Evolutionary conservation across 805 yeast species (phyloP), one percentile per base, ranked within the genome.

Genomic region (Zygosaccharomyces kombuchaensis): DNA sequence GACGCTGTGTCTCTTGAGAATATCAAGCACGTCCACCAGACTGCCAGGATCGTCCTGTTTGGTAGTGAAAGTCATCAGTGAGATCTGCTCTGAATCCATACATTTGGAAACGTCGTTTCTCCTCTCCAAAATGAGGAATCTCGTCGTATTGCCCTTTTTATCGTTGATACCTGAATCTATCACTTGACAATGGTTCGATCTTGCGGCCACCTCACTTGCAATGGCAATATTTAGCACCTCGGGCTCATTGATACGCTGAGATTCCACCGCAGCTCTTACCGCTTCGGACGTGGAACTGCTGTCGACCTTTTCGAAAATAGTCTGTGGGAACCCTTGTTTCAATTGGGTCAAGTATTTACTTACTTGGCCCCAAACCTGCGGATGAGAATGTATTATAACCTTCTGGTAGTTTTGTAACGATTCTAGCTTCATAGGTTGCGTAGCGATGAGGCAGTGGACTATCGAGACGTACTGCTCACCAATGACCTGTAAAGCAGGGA

Each of bases 321-420:
- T 50, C 2, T 43, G 34, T 12, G 68, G 65, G 31, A 69, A 63
- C 37, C 58, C 59, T 10, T 60, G 45, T 34, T 59, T 47, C 59
- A 70, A 50, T 51, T 48, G 42, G 10, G 69, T 59, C 34, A 85
- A 60, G 69, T 86, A 93, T 17, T 69, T 62, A 2, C 75, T 69
- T 40, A 87, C 82, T 62, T 91, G 99, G 8, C 96, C 95, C 99
- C 99, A 91, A 0, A 90, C 99, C 64, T 91, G 99, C 1, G 99
- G 97, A 66, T 91, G 99, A 2, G 96, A 86, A 67, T 86, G 87
- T 14, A 91, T 75, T 26, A 73, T 76, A 42, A 89, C 75, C 10
- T 72, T 62, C 12, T 75, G 62, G 21, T 48, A 56, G 10, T 46
- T 40, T 1, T 62, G 52, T 2, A 83, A 53, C 27, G 71, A 72